Evolutionary conservation across 1,284 basidiomycete genomes (phyloP).

Genomic region (Athelia psychrophila): DNA sequence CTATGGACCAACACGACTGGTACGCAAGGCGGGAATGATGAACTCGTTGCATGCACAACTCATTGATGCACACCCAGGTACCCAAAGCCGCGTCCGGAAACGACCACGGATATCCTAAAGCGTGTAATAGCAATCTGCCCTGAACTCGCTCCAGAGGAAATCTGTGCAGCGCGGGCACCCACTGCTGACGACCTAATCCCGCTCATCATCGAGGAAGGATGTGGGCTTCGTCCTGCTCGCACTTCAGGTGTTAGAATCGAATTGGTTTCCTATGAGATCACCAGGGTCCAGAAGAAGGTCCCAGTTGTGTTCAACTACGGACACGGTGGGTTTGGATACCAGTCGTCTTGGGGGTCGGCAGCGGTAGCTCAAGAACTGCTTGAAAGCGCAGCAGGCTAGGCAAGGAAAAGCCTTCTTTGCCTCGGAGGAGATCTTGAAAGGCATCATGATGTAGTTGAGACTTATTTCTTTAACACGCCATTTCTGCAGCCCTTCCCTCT

Average conservation of each 20-base stretch:
- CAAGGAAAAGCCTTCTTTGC: constrained; percentile 24
- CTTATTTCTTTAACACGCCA: too few species aligned
- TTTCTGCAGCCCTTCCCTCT: too few species aligned
- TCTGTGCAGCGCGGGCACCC: constrained; percentile 44
- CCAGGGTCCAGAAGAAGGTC: constrained; percentile 27
- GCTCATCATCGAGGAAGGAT: constrained; percentile 66
- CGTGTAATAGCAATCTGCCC: constrained; percentile 58
- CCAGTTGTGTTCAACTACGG: constrained; percentile 61
- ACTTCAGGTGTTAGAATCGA: constrained; percentile 71
- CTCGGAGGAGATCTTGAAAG: constrained; percentile 42
- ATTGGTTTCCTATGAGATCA: constrained; percentile 39
- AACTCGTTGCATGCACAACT: background rate
- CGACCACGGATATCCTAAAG: constrained; percentile 56
- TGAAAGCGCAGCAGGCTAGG: constrained; percentile 39
- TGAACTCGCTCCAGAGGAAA: constrained; percentile 62
- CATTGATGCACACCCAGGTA: constrained; percentile 32
- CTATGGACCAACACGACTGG: constrained; percentile 63
- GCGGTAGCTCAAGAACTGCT: constrained; percentile 52
- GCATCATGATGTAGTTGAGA: too few species aligned
- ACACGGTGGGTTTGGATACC: constrained; percentile 66
- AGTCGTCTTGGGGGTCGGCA: constrained; percentile 74
- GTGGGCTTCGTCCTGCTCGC: constrained; percentile 70
- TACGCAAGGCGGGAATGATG: constrained; percentile 13
- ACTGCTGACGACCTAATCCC: constrained; percentile 61
- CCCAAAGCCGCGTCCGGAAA: constrained; percentile 56